A percentile compares a stretch with the other conserved stretches of the same genome.
phyloP scores from a whole-genome alignment of 169 alveolate genomes.

The Cystoisospora suis region DNA sequence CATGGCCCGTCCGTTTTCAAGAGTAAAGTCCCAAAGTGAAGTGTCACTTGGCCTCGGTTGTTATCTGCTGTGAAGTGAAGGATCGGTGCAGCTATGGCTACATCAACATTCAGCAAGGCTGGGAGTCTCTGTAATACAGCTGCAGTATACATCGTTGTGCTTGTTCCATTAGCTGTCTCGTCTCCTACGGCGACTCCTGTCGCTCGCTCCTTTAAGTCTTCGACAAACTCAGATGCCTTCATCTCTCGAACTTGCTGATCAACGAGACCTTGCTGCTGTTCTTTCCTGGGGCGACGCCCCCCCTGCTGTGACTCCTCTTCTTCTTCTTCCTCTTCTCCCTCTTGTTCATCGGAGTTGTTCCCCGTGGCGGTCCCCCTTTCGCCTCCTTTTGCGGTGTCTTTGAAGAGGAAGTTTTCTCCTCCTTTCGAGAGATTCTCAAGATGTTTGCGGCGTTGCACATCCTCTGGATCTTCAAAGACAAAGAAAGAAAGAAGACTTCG shows the following conservation, averaged over 20 bases:
- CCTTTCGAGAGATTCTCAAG: neutral
- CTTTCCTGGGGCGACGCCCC: conserved; percentile 54
- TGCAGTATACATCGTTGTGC: conserved; percentile 56
- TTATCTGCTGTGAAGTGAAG: conserved; percentile 77
- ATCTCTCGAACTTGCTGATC: conserved; percentile 48
- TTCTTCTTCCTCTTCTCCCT: conserved; percentile 51
- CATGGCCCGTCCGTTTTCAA: conserved; percentile 80
- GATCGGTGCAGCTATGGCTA: conserved; percentile 75
- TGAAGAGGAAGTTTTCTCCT: no score
- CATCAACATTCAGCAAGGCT: conserved; percentile 62
- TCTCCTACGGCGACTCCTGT: no score
- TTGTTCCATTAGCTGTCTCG: no score
- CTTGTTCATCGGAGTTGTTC: no score
- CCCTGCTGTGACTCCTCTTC: conserved; percentile 56
- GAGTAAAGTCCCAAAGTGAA: conserved; percentile 80
- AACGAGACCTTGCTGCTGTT: conserved; percentile 64
- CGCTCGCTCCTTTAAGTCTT: conserved; percentile 38
- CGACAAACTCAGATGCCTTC: conserved; percentile 59
- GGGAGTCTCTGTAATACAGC: conserved; percentile 64
- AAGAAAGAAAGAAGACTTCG: conserved; percentile 44
- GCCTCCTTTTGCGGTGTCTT: no score
- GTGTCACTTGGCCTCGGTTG: conserved; percentile 72
- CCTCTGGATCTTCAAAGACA: conserved; percentile 56
- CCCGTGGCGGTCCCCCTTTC: no score
- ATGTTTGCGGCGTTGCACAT: conserved; percentile 40